These are phyloP conservation scores for Coniochaeta prunicola DNA, from an alignment of 2,329 filamentous ascomycete species.

Conservation along the genomic window DNA sequence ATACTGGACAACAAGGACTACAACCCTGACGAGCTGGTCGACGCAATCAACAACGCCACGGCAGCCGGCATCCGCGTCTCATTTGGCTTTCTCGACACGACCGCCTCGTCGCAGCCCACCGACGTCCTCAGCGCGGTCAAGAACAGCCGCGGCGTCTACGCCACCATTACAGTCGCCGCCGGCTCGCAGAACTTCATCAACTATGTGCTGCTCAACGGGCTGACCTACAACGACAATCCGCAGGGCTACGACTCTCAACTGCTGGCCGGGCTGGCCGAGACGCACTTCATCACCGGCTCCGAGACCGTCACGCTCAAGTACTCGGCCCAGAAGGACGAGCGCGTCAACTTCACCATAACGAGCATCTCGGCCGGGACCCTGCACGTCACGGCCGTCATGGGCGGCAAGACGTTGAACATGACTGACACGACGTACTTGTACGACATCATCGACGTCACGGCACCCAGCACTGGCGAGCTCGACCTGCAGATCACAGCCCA, in stretches of 20 bases:
- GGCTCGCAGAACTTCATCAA: constrained; percentile 16
- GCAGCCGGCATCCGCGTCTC: constrained; percentile 16
- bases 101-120: constrained; percentile 6
- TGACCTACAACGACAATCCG: constrained; percentile 16
- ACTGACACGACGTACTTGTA: neutral
- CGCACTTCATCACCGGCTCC: constrained; percentile 12
- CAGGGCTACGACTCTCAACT: constrained; percentile 13
- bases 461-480: constrained; percentile 10
- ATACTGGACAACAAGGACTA: constrained; percentile 6
- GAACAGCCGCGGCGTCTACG: constrained; percentile 15
- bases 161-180: constrained; percentile 13
- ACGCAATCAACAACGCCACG: constrained; percentile 17
- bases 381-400: constrained; percentile 8
- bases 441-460: constrained; percentile 8
- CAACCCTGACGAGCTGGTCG: constrained; percentile 8
- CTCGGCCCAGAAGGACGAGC: constrained; percentile 11
- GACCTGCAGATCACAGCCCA: constrained; percentile 12
- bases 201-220: constrained; percentile 16
- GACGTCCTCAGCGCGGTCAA: constrained; percentile 13
- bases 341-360: constrained; percentile 12
- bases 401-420: constrained; percentile 9
- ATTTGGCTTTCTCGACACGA: constrained; percentile 15
- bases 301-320: constrained; percentile 12
- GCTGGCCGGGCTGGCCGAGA: constrained; percentile 13
- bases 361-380: constrained; percentile 5